Conservation (phyloP, 2,329 filamentous ascomycete species). For the Thyridium curvatum region DNA sequence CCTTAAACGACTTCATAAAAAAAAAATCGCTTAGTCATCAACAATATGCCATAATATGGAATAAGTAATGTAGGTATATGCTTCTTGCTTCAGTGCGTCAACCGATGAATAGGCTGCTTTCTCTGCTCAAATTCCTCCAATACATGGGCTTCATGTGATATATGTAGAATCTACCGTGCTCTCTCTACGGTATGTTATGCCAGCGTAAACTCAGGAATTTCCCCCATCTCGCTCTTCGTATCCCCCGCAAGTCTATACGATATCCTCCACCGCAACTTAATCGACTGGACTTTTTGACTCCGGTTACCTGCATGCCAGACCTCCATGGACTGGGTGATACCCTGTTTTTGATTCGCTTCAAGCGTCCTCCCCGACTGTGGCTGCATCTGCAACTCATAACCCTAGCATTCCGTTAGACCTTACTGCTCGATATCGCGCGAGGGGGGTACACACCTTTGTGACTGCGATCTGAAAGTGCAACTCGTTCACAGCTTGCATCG, state of each 20-base stretch:
- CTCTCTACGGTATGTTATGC: slow-evolving; percentile 32
- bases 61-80: no score
- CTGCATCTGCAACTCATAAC: slow-evolving; percentile 72
- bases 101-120: no score
- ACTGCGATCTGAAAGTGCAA: slow-evolving; percentile 90
- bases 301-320: slow-evolving; percentile 67
- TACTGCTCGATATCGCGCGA: no score
- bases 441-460: slow-evolving; percentile 62
- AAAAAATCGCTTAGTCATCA: no score
- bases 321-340: slow-evolving; percentile 75
- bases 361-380: slow-evolving; percentile 80
- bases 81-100: no score
- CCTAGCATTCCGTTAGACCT: slow-evolving; percentile 43
- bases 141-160: no score
- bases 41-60: no score
- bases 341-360: slow-evolving; percentile 62
- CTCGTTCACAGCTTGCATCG: slow-evolving; percentile 63
- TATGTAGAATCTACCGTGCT: no score
- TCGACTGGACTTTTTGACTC: slow-evolving; percentile 62
- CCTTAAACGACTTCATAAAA: no score
- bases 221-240: slow-evolving; percentile 72
- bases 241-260: slow-evolving; percentile 63
- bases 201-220: slow-evolving; percentile 73
- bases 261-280: slow-evolving; percentile 86
- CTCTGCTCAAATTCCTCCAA: no score